These are phyloP conservation scores for Aphanomyces euteiches DNA, from an alignment of 352 stramenopile genomes.

Conservation along the genomic window DNA sequence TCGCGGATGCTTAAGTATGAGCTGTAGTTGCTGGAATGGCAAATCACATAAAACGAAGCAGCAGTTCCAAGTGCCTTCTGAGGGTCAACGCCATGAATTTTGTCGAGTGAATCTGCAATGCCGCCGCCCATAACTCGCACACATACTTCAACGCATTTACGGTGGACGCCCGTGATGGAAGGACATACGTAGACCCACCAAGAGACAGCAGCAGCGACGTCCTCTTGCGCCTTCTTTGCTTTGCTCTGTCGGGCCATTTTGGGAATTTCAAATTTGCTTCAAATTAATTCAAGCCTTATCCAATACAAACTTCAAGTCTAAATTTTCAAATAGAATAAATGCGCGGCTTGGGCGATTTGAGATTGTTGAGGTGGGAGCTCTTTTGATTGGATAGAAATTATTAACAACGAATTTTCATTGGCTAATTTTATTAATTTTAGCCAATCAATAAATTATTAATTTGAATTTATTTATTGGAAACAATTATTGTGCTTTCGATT, in stretches of 20 bases:
- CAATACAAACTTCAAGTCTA: constrained; percentile 2
- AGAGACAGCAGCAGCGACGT: neutral
- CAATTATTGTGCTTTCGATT: too few relatives aligned
- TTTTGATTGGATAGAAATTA: constrained; percentile 7
- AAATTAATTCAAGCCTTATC: neutral
- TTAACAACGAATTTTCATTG: neutral
- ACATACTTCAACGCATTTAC: constrained; percentile 21
- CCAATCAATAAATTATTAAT: too few relatives aligned
- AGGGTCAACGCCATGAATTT: neutral
- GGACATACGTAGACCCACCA: constrained; percentile 27
- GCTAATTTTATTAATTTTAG: too few relatives aligned
- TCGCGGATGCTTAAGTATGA: constrained; percentile 49
- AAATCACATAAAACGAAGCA: constrained; percentile 51
- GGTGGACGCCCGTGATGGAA: neutral
- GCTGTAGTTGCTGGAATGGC: constrained; percentile 50
- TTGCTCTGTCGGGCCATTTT: neutral
- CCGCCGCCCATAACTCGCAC: constrained; percentile 23
- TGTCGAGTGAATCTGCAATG: constrained; percentile 4
- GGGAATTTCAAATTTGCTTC: neutral
- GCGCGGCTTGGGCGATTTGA: neutral
- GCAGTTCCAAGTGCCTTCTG: neutral
- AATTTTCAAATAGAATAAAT: constrained; percentile 11
- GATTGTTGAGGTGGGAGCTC: neutral
- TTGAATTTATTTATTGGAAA: too few relatives aligned
- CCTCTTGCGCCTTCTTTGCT: neutral